Conservation (phyloP, 805 yeast species). For the Ogataea populi-albae region DNA sequence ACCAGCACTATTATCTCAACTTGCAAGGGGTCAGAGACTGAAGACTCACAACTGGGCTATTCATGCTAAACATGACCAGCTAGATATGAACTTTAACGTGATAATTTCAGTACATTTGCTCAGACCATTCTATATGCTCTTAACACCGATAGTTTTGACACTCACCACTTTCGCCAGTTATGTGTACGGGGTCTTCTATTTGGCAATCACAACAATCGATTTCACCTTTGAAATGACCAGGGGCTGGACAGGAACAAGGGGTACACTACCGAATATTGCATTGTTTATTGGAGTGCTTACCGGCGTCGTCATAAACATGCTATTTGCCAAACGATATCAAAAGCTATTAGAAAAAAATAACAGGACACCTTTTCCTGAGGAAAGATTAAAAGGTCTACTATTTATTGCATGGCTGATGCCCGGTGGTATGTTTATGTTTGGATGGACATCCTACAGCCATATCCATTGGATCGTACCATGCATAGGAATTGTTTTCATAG, state of each 20-base stretch:
- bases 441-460: slow-evolving; percentile 51
- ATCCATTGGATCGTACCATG: slow-evolving; percentile 54
- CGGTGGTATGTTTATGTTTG: slow-evolving; percentile 59
- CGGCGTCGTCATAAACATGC: slow-evolving; percentile 36
- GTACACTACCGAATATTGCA: slow-evolving; percentile 36
- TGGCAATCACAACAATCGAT: slow-evolving; percentile 44
- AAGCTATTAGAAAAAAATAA: slow-evolving; percentile 23
- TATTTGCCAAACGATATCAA: slow-evolving; percentile 17
- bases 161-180: slow-evolving; percentile 47
- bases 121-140: slow-evolving; percentile 40
- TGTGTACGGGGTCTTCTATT: slow-evolving; percentile 46
- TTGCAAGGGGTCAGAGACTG: slow-evolving; percentile 28
- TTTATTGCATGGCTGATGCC: slow-evolving; percentile 52
- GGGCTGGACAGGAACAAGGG: slow-evolving; percentile 33
- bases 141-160: slow-evolving; percentile 40
- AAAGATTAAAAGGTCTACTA: slow-evolving; percentile 55
- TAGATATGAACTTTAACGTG: slow-evolving; percentile 18
- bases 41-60: slow-evolving; percentile 31
- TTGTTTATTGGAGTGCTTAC: slow-evolving; percentile 37
- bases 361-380: slow-evolving; percentile 58
- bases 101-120: slow-evolving; percentile 30
- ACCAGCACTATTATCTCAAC: slow-evolving; percentile 30
- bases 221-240: slow-evolving; percentile 31
- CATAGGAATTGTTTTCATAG: slow-evolving; percentile 59
- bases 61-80: slow-evolving; percentile 30